Base-by-base conservation (phyloP, 306 rosid genomes). In the Malus fusca region DNA sequence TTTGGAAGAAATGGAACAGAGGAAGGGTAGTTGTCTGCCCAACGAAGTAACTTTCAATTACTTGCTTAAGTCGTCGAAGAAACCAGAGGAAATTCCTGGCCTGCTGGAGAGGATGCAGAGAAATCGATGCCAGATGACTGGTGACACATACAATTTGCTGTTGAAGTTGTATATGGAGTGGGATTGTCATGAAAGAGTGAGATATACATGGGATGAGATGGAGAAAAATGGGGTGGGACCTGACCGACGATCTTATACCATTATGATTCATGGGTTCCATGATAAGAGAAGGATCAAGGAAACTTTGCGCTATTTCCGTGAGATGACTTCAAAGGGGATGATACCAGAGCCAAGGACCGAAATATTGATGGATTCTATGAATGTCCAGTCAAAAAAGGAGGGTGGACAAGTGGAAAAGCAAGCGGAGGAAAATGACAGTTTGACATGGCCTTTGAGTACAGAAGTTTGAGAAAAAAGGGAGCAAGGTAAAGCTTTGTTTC, bases 151-250 rank as follows among this genome's bases (percentile, higher is more conserved):
- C 84, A 91, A 91, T 55, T 78, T 89, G 87, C 64, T 91, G 10
- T 79, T 93, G 88, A 87, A 87, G 86, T 72, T 89, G 88, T 93
- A 89, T 67, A 77, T 88, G 90, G 80, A 80, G 33, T 93, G 98
- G 93, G 84, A 78, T 88, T 63, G 76, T 78, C 82, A 76, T 56
- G 87, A 82, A 56, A 85, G 88, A 79, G 85, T 87, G n/a, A 82
- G 85, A 56, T 55, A 60, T 62, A 85, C 87, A 11, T 90, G 95
- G 97, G 84, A 84, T 28, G 89, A 79, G 80, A 93, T 93, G 98
- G 86, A 79, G 64, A 78, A 80, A 73, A 80, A 71, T 71, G 97
- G 93, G 75, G 77, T 82, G 75, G 92, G 93, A 58, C 96, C 85
- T 0, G 97, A 88, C 63, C 70, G 48, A 33, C 67, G 87, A 72